Conservation (phyloP, 2,329 filamentous ascomycete species). For the Teratosphaeria nubilosa region DNA sequence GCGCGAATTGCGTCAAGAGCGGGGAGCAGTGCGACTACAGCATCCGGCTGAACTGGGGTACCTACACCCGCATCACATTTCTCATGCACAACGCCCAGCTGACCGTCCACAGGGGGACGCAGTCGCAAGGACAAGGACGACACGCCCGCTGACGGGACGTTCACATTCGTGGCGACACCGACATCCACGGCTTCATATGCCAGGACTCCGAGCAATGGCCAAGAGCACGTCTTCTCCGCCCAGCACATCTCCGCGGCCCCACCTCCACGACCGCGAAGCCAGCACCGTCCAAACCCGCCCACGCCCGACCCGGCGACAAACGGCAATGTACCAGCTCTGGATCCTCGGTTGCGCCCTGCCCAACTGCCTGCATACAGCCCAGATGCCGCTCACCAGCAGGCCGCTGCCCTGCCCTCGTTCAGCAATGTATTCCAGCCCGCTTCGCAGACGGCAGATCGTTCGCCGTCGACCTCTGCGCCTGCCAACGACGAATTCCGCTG, state of each 20-base stretch:
- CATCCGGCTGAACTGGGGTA: constrained; percentile 69
- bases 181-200: constrained; percentile 1
- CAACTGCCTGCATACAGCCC: neutral
- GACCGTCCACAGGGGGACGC: constrained; percentile 39
- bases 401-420: neutral
- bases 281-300: constrained; percentile 8
- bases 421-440: constrained; percentile 1
- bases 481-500: constrained; percentile 18
- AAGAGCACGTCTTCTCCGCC: constrained; percentile 24
- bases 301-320: constrained; percentile 11
- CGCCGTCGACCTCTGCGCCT: constrained; percentile 10
- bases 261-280: constrained; percentile 11
- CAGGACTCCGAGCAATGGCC: constrained; percentile 7
- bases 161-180: constrained; percentile 21
- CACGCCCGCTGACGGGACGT: constrained; percentile 14
- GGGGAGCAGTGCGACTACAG: constrained; percentile 71
- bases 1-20: constrained; percentile 58
- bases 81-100: neutral
- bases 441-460: constrained; percentile 6
- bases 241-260: constrained; percentile 21
- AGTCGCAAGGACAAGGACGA: constrained; percentile 42
- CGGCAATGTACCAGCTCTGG: constrained; percentile 8
- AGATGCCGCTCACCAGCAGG: neutral
- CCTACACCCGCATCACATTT: neutral
- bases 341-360: constrained; percentile 10